Evolutionary conservation across 2,329 filamentous ascomycete genomes (phyloP), one percentile per base, ranked within the genome.

Genomic region (Cordyceps pruinosa): DNA sequence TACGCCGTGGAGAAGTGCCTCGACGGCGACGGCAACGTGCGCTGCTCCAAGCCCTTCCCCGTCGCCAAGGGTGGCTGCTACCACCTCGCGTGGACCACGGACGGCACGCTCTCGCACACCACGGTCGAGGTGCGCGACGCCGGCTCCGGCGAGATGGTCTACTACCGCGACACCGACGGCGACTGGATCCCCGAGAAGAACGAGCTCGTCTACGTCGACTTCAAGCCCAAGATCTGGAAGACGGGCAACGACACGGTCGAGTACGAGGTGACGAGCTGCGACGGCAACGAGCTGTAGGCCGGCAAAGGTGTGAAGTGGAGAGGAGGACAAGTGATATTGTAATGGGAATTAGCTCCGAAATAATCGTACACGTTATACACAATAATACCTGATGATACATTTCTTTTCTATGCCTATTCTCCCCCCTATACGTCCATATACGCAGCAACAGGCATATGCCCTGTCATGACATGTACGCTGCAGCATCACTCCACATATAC

Each of bases 141-240:
- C 7, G 72, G 66, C 2, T 67, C 68, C 44, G 65, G 63, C 47
- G 72, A 77, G 63, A 58, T 77, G 15, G 74, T 77, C 5, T 77
- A 67, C 61, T 77, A 76, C 59, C 66, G 74, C 15, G 74, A 77
- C 59, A 76, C 74, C 21, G 66, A 77, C 63, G 75, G 74, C 21
- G 66, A 75, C 35, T 77, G 75, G 75, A 73, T 63, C 2, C 70
- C 73, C 0, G 70, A 75, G 61, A 76, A 76, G 69, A 66, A 66
- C 10, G 74, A 76, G 68, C 65, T 75, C 21, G 73, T 76, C 4
- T 76, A 76, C 32, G 58, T 77, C 39, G 75, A 77, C 59, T 77
- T 77, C 61, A 75, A 74, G 61, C 74, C 75, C 17, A 77, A 76
- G 69, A 60, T 77, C 3, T 71, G 70, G 56, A 70, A 68, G 42